Evolutionary conservation across 2,329 filamentous ascomycete genomes (phyloP), one percentile per base, ranked within the genome.

Genomic region (Arthrobotrys pseudoclavata): DNA sequence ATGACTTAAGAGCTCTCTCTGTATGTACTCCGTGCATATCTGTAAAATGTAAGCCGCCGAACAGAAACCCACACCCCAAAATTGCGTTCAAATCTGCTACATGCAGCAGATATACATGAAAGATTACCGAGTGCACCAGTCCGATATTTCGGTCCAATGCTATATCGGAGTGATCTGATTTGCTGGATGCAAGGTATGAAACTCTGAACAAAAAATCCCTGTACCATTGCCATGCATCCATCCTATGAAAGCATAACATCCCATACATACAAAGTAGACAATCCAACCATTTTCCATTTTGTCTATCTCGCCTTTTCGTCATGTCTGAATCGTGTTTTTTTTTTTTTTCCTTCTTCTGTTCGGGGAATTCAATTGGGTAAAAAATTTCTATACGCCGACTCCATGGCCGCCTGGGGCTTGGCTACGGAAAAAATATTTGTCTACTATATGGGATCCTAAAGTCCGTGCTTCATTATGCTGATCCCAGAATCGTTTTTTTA

Each of bases 71-170:
- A 42, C 40, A n/a, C 40, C 13, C 3, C 13, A 57, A 37, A 3
- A 10, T 45, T 45, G 31, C 52, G 47, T 52, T 66, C 47, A 24
- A 42, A 45, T 47, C 31, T 40, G 20, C 29, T 55, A 26, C 20
- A 42, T 45, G 42, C 52, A 50, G 20, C 47, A 50, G 26, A 50
- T 29, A 22, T 69, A 69, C 53, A 76, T 64, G 48, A 76, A 69
- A 64, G 72, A 76, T 70, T 69, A 60, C 72, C 72, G 72, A 76
- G 72, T 69, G 31, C 63, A 62, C 63, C 66, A 76, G 57, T 61
- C 66, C 72, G 72, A 76, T 76, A 70, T 69, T 63, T 66, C 24
- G 26, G 57, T 20, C 29, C 34, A 55, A 40, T 42, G 45, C 34
- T 60, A 52, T 76, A 76, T 76, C 72, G 72, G 72, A 42, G n/a